Evolutionary conservation across 805 yeast genomes (phyloP), one percentile per base, ranked within the genome.

Genomic region (Myxozyma neglecta): DNA sequence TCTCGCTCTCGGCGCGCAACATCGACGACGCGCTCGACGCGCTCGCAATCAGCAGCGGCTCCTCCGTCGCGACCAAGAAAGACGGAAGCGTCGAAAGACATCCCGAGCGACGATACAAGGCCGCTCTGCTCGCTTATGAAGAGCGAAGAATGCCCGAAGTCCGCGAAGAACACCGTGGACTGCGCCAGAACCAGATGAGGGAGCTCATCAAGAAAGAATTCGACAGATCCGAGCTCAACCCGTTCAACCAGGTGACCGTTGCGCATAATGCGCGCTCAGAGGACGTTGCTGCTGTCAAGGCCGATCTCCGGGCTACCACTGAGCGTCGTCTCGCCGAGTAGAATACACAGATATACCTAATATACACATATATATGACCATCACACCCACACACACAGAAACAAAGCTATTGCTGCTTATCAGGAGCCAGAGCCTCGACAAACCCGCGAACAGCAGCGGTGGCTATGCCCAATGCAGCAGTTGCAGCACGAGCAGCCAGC

Each of bases 91-190:
- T 89, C 56, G 96, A 89, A 63, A 85, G 90, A 74, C 96, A 89
- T 69, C 96, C 96, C 9, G 96, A 89, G 77, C 83, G 96, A 75
- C 83, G 96, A 71, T 88, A 86, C 75, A 89, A 89, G 77, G 90
- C 93, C 32, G 96, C 96, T 0, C 79, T 79, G 59, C 80, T 83
- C 11, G 90, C 89, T 0, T 89, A 76, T 70, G 90, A 89, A 69
- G 93, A 85, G 64, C 77, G 79, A 59, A 81, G 93, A 69, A 71
- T 87, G 46, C 93, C 94, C 5, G 90, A 87, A 70, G 60, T 87
- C 58, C 85, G 86, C 74, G 80, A 84, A 72, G 96, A 89, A 74
- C 79, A 85, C 69, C 91, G 92, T 4, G 96, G 96, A 13, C 78
- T 89, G 69, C 82, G 96, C 70, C 79, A 85, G 70, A 89, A 87